These are phyloP conservation scores for Erysiphe pisi DNA, from an alignment of 2,329 filamentous ascomycete genomes.

Conservation along the genomic window DNA sequence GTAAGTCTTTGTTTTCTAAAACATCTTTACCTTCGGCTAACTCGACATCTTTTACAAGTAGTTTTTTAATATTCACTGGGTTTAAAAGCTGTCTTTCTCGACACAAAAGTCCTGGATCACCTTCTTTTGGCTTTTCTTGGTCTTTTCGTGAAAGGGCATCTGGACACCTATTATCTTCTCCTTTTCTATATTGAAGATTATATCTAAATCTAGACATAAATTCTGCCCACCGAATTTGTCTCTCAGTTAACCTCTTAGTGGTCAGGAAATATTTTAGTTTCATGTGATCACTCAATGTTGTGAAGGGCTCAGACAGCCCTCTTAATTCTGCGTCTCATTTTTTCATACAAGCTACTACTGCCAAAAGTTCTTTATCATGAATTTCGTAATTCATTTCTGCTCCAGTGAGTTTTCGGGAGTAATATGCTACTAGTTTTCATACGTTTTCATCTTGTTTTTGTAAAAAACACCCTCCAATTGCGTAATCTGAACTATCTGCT, in stretches of 20 bases:
- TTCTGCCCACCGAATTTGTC: not conserved
- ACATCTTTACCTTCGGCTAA: not conserved
- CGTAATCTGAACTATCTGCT: not conserved
- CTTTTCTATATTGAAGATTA: conserved; percentile 13
- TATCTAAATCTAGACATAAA: conserved; percentile 15
- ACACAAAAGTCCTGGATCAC: conserved; percentile 1
- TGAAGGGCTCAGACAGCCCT: not conserved
- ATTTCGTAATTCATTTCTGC: conserved; percentile 19
- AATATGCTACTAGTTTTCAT: conserved; percentile 4
- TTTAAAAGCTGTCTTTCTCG: conserved; percentile 22
- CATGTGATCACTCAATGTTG: conserved; percentile 12
- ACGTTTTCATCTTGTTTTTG: not conserved
- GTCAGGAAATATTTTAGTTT: conserved; percentile 12
- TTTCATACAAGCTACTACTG: conserved; percentile 11
- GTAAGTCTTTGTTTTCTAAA: not conserved
- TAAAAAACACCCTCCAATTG: not conserved
- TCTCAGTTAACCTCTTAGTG: not conserved
- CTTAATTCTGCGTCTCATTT: not conserved
- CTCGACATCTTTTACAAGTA: not conserved
- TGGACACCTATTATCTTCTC: not conserved
- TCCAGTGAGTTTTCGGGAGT: conserved; percentile 4
- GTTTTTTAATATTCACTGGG: not conserved
- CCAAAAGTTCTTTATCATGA: conserved; percentile 20
- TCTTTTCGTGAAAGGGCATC: conserved; percentile 13
- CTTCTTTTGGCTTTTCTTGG: not conserved